Evolutionary conservation across 345 rosid genomes (phyloP).

Genomic region (Citrus trifoliata): DNA sequence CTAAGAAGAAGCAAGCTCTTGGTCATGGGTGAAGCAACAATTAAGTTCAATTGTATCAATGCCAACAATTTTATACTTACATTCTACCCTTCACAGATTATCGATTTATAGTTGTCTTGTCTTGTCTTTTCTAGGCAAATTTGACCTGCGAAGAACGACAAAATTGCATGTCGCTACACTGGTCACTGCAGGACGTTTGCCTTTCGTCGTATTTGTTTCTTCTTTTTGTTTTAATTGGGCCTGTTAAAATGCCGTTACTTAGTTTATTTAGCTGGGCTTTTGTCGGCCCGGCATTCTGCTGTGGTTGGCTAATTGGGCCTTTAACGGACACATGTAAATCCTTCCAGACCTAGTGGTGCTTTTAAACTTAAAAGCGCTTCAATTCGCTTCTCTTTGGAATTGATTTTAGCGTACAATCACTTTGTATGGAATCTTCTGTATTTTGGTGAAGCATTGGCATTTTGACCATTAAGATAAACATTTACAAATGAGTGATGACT

Average conservation of each 20-base stretch:
- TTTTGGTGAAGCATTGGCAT: too few species aligned
- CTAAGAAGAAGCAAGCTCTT: conserved; percentile 1
- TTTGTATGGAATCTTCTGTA: too few species aligned
- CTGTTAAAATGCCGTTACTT: too few species aligned
- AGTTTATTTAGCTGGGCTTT: too few species aligned
- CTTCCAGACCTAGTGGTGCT: neutral
- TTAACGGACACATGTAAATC: neutral
- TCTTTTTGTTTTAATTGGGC: neutral
- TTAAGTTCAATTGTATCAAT: neutral
- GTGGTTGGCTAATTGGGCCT: neutral
- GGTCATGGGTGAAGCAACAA: too few species aligned
- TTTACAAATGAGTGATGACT: too few species aligned
- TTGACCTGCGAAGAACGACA: neutral
- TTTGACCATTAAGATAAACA: neutral
- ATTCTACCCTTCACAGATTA: neutral
- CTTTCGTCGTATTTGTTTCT: neutral
- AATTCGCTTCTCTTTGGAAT: too few species aligned
- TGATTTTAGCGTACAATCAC: neutral
- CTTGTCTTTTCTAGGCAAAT: too few species aligned
- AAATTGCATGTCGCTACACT: too few species aligned
- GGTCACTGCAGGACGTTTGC: neutral
- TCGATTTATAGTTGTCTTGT: too few species aligned
- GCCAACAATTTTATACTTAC: neutral
- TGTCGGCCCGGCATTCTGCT: neutral
- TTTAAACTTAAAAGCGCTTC: neutral